Percentiles rank a stretch among this genome's conserved stretches.
Evolutionary conservation across 2,329 filamentous ascomycete species (phyloP).

Genomic region (Aurifilum marmelostoma): DNA sequence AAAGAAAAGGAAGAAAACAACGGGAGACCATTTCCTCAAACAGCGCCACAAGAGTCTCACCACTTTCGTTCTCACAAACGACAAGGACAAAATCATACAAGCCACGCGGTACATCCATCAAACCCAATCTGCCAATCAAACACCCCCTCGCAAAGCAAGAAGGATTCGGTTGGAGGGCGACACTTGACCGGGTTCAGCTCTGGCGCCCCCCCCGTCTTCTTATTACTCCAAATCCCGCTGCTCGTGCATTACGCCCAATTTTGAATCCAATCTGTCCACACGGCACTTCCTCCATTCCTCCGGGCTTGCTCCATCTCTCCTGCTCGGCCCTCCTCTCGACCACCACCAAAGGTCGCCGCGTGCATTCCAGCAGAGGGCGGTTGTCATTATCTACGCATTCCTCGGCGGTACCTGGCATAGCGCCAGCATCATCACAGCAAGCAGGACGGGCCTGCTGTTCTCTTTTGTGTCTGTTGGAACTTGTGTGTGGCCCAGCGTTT

Average conservation of each 20-base stretch:
- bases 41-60: background rate
- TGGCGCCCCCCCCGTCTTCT: conserved; percentile 1
- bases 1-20: no score
- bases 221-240: conserved; percentile 6
- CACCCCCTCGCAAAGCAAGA: background rate
- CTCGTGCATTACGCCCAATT: conserved; percentile 1
- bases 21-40: background rate
- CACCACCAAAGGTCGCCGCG: background rate
- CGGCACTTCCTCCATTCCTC: conserved; percentile 1
- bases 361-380: conserved; percentile 3
- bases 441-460: background rate
- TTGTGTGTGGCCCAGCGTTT: conserved; percentile 25
- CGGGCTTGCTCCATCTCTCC: background rate
- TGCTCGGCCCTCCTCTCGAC: background rate
- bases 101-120: background rate
- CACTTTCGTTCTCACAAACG: background rate
- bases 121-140: conserved; percentile 10
- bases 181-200: conserved; percentile 5
- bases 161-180: conserved; percentile 11
- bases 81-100: background rate
- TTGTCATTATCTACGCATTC: conserved; percentile 14
- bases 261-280: background rate
- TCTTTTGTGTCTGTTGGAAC: background rate
- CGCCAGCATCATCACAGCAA: background rate
- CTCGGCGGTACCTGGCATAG: conserved; percentile 7